A percentile compares a stretch with the other conserved stretches of the same genome.
Conservation (phyloP, 1,284 basidiomycete genomes). For the Irpex sp. region DNA sequence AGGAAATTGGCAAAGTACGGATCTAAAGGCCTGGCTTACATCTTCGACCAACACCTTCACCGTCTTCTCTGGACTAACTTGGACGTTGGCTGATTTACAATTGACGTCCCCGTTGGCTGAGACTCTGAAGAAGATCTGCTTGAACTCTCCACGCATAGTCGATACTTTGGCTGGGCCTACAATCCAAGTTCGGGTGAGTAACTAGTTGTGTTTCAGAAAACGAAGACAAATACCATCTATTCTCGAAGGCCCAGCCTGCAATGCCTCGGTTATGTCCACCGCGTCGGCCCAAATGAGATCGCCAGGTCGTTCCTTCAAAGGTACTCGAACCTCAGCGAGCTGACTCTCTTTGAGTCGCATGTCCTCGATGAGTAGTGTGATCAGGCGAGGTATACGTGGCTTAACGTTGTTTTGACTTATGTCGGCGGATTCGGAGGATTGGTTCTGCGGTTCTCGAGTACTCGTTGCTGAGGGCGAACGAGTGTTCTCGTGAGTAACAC, state of each 20-base stretch:
- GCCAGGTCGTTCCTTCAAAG: conserved; percentile 44
- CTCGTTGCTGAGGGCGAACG: background rate
- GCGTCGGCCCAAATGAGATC: conserved; percentile 66
- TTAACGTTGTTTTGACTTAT: conserved; percentile 5
- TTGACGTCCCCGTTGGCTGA: conserved; percentile 36
- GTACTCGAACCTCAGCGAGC: conserved; percentile 63
- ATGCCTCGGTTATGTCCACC: conserved; percentile 49
- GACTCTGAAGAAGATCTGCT: conserved; percentile 66
- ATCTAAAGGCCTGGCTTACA: conserved; percentile 12
- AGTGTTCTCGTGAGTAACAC: background rate
- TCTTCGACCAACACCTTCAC: conserved; percentile 32
- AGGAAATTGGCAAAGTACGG: background rate
- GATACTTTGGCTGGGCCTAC: conserved; percentile 68
- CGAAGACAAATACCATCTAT: conserved; percentile 53
- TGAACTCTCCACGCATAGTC: conserved; percentile 63
- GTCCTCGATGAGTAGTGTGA: conserved; percentile 68
- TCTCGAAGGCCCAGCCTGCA: conserved; percentile 60
- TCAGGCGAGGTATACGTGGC: conserved; percentile 31
- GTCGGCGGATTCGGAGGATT: background rate
- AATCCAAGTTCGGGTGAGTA: background rate
- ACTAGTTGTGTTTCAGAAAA: background rate
- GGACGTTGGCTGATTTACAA: conserved; percentile 30
- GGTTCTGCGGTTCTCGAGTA: background rate
- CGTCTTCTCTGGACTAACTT: conserved; percentile 27
- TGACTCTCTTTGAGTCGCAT: conserved; percentile 49